Base-by-base conservation (phyloP, 345 rosid species). In the Ricinus communis region DNA sequence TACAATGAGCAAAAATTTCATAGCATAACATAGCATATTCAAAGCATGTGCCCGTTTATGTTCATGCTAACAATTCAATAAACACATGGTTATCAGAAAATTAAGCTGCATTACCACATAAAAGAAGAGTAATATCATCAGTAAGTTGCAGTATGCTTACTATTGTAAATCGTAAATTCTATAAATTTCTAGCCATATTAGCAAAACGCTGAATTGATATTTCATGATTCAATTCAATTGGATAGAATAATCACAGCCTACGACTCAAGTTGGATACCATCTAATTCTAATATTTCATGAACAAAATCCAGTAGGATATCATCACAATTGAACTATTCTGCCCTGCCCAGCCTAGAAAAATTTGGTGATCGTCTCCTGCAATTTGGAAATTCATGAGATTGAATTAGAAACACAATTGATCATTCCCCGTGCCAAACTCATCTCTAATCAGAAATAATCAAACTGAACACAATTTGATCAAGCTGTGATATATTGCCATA, bases 311-410 rank as follows among this genome's bases (percentile, higher is more conserved):
- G 47, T 45, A 28, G 5, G 33, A 31, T 31, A 22, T 45, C 62
- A 9, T 12, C 51, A 22, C 15, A 57, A 55, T 65, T 38, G 46
- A 57, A 49, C 24, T 43, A 0, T 22, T 28, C n/a, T 5, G 54
- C 43, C 46, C 75, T 72, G 28, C 71, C 28, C 52, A 18, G 62
- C 63, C 69, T 71, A 41, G 70, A 38, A 56, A 16, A 22, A 25
- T 51, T 51, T 5, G 68, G 71, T 18, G 74, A 40, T 22, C 60
- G 25, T 41, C 76, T 75, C 71, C 77, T 71, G 79, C 76, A 21
- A 58, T 67, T 63, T 72, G 53, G 46, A 52, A 64, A 58, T 40
- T 24, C 13, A 49, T 43, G 52, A 52, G 62, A 27, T 25, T 66
- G 5, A 30, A 77, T 25, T 40, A 24, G 79, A 22, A 43, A 8